Evolutionary conservation across 2,329 filamentous ascomycete genomes (phyloP), one percentile per base, ranked within the genome.

Genomic region (Ophiostoma sp.): DNA sequence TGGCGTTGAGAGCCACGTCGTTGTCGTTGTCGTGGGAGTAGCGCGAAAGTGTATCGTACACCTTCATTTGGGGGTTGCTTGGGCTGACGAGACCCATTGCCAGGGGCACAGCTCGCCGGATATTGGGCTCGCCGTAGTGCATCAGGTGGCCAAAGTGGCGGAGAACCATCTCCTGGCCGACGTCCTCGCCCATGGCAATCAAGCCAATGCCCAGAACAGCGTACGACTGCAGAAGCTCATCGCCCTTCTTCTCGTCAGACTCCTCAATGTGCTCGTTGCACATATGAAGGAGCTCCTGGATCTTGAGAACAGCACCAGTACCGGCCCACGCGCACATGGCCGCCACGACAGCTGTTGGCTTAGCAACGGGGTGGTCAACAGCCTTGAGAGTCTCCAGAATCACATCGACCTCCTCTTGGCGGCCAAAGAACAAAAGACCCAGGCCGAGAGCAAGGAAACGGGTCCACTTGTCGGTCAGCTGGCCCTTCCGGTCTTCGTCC

Each of bases 11-110:
- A 52, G 95, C 95, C 64, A 99, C 95, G 75, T 99, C 95, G 71
- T 94, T 96, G 80, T 99, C 95, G 73, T 95, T 99, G 81, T 99
- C 95, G 85, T 99, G 95, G 72, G 91, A 96, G 84, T 99, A 99
- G 76, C 95, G 86, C 66, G 95, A 99, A 11, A 99, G 83, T 0
- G 95, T 99, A 78, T 99, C 95, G 81, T 99, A 99, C 64, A 99
- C 91, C 84, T 98, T 99, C 94, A 99, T 99, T 78, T 99, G 96
- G 11, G 95, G 95, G 81, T 99, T 99, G 81, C 93, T 97, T 12
- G 96, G 92, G 80, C 92, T 97, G 76, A 99, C 89, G 67, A 99
- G 85, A 75, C 93, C 96, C 92, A 99, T 96, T 40, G 95, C 95
- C 67, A 99, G 84, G 47, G 95, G 95, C 42, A 99, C 95, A 27